Base-by-base conservation (phyloP, 164 flowering plant species). In the Chloranthus sessilifolius region DNA sequence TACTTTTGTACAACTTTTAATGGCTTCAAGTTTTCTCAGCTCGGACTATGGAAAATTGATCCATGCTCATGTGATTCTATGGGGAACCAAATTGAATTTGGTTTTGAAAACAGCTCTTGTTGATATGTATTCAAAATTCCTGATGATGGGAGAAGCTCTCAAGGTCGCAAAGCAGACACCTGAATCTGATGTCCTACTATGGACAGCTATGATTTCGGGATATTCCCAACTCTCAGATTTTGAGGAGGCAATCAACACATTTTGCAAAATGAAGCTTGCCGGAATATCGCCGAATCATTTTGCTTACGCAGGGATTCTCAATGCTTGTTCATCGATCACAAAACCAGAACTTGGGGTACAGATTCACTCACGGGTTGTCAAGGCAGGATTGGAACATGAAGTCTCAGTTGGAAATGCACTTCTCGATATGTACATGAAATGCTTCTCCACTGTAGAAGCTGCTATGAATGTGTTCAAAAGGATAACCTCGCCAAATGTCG, bases 361-460 rank as follows among this genome's bases (percentile, higher is more conserved):
- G 60, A 42, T 79, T 21, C 88, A 82, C 50, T 66, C 74, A 9
- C 61, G 59, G 50, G 69, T 69, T 4, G 64, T 79, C 46, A 55
- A 45, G 52, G 49, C 52, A 40, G 82, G 84, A 6, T 47, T 73
- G 58, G 79, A 79, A 33, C 33, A 28, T 51, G 79, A 71, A 54
- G 64, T 65, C 17, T 73, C 73, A 41, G 81, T 73, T 36, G 78
- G 79, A 45, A 79, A 73, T 64, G 68, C 79, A 27, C 79, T 81
- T 38, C 48, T 76, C 4, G 73, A 76, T 40, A 68, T 79, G 84
- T 81, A 79, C 56, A 65, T 62, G 68, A 74, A 69, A 56, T 71
- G 79, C 29, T 72, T 75, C 23, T 1, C 39, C 21, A 15, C n/a
- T 0, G 44, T 63, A 14, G 66, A 51, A 38, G 65, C 70, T 60